Evolutionary conservation across 2,329 filamentous ascomycete genomes (phyloP).

Genomic region (Diaporthe australafricana): DNA sequence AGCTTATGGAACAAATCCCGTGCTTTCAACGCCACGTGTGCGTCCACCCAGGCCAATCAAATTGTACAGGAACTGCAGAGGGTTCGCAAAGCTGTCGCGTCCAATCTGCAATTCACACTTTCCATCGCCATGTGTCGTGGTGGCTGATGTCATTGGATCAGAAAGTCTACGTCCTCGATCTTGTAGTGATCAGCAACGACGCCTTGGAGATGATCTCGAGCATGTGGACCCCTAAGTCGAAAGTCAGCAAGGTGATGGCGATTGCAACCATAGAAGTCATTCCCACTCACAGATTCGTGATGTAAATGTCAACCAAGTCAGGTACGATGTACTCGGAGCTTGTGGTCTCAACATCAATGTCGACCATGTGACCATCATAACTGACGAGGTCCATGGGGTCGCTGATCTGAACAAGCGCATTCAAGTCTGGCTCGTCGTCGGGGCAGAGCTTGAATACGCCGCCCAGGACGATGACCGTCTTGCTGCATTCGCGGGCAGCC

Average conservation of each 20-base stretch:
- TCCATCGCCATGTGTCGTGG: neutral
- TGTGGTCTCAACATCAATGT: constrained; percentile 82
- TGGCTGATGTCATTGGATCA: constrained; percentile 53
- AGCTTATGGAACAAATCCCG: neutral
- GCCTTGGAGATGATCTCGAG: constrained; percentile 43
- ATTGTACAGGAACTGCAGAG: neutral
- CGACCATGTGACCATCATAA: constrained; percentile 84
- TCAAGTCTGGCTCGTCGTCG: constrained; percentile 85
- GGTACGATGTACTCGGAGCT: constrained; percentile 85
- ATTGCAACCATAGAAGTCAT: neutral
- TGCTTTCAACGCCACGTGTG: constrained; percentile 27
- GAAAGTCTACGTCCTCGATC: constrained; percentile 74
- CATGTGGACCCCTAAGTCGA: constrained; percentile 47
- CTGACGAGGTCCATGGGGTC: constrained; percentile 80
- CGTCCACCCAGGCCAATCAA: constrained; percentile 3
- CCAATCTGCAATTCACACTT: neutral
- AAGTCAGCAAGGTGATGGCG: constrained; percentile 1
- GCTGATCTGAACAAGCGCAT: constrained; percentile 87
- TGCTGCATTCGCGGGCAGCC: constrained; percentile 85
- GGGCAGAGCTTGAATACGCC: constrained; percentile 96
- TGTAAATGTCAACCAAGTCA: constrained; percentile 82
- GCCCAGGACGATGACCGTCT: constrained; percentile 87
- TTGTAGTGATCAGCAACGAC: constrained; percentile 47
- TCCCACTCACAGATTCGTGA: constrained; percentile 80
- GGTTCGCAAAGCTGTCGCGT: neutral